These are phyloP conservation scores for Colletotrichum tanaceti DNA, from an alignment of 2,329 filamentous ascomycete genomes.

Conservation along the genomic window DNA sequence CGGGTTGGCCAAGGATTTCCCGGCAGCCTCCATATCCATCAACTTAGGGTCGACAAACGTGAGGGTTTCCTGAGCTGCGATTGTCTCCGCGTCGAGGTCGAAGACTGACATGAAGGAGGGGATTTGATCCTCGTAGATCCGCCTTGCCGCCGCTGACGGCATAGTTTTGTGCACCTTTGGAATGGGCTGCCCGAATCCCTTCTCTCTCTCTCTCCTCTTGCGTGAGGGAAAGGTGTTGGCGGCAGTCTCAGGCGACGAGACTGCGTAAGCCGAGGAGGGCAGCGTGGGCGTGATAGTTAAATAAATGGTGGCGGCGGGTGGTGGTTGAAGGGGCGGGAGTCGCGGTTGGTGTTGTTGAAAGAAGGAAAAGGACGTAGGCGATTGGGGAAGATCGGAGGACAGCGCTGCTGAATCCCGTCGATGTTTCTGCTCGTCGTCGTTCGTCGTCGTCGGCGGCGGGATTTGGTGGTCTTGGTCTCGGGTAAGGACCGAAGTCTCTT, in stretches of 20 bases:
- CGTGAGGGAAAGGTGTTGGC: slow-evolving; percentile 38
- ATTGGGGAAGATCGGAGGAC: slow-evolving; percentile 52
- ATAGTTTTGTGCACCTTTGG: slow-evolving; percentile 55
- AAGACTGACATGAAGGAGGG: slow-evolving; percentile 82
- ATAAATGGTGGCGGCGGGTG: slow-evolving; percentile 38
- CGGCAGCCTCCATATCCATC: slow-evolving; percentile 58
- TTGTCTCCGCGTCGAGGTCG: slow-evolving; percentile 70
- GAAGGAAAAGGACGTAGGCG: slow-evolving; percentile 35
- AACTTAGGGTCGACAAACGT: slow-evolving; percentile 66
- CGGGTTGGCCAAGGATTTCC: slow-evolving; percentile 51
- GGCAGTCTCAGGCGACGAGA: slow-evolving; percentile 39
- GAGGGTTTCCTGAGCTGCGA: slow-evolving; percentile 64
- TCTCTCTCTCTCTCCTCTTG: slow-evolving; percentile 41
- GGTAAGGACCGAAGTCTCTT: slow-evolving; percentile 20
- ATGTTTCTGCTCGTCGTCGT: slow-evolving; percentile 32
- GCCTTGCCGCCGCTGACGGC: slow-evolving; percentile 71
- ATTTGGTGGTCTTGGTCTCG: slow-evolving; percentile 21
- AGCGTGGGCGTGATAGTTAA: slow-evolving; percentile 34
- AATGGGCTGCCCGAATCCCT: slow-evolving; percentile 37
- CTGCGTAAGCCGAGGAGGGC: slow-evolving; percentile 27
- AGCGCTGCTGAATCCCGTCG: slow-evolving; percentile 65
- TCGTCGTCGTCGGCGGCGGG: slow-evolving; percentile 30
- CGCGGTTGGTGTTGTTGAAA: slow-evolving; percentile 19
- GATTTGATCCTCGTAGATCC: slow-evolving; percentile 76
- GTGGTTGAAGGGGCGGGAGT: slow-evolving; percentile 33